Conservation (phyloP, 108 stramenopile genomes). For the Nitzschia palea region DNA sequence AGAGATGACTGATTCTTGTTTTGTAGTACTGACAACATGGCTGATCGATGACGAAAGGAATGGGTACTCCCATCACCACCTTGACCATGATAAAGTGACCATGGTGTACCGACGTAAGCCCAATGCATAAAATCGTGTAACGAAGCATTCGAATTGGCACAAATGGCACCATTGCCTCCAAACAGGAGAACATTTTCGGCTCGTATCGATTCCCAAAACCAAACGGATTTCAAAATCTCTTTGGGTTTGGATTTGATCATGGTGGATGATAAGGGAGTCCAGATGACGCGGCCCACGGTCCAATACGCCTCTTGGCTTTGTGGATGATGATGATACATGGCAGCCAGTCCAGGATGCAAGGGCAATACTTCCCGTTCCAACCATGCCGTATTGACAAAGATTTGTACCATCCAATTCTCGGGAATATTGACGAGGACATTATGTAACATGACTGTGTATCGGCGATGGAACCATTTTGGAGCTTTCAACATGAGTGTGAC, state of each 20-base stretch:
- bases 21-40: constrained; percentile 38
- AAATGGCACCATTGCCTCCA: constrained; percentile 56
- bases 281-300: constrained; percentile 24
- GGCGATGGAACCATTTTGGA: constrained; percentile 64
- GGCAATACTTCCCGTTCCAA: constrained; percentile 35
- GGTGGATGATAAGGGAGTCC: constrained; percentile 37
- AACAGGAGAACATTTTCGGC: constrained; percentile 53
- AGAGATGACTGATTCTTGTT: constrained; percentile 23
- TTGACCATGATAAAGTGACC: constrained; percentile 17
- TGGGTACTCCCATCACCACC: constrained; percentile 51
- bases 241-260: constrained; percentile 43
- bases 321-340: background rate
- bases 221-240: constrained; percentile 34
- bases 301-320: background rate
- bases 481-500: constrained; percentile 45
- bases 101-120: constrained; percentile 47
- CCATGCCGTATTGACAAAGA: constrained; percentile 46
- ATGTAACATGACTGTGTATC: constrained; percentile 52
- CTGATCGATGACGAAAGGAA: constrained; percentile 43
- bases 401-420: constrained; percentile 42
- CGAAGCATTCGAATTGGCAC: constrained; percentile 28
- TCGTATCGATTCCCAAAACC: constrained; percentile 50
- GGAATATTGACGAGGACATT: constrained; percentile 48
- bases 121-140: constrained; percentile 15
- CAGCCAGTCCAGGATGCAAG: constrained; percentile 32